These are phyloP conservation scores for Epicoccum sorghinum DNA, from an alignment of 2,329 filamentous ascomycete species.

Conservation along the genomic window DNA sequence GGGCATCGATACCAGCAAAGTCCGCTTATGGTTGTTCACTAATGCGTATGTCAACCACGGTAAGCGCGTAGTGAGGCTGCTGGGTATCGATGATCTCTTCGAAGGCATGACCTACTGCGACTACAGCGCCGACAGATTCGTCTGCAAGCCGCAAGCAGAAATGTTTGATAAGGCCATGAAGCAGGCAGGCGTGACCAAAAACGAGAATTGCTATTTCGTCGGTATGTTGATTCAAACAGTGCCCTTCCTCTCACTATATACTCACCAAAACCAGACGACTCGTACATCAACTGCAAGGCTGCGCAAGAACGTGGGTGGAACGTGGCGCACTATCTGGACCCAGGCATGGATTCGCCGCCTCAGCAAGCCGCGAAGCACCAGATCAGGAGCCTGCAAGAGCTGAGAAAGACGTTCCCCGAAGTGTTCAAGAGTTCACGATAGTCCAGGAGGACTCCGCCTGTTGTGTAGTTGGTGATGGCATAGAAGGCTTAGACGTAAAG, in stretches of 20 bases:
- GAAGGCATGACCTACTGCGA: slow-evolving; percentile 96
- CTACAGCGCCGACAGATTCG: slow-evolving; percentile 72
- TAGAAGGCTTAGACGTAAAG: too few relatives aligned
- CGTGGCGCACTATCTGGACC: slow-evolving; percentile 83
- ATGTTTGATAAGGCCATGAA: slow-evolving; percentile 91
- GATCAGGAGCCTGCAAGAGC: slow-evolving; percentile 75
- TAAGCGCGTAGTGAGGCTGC: slow-evolving; percentile 77
- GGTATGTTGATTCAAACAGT: slow-evolving; percentile 61
- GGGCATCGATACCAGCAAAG: slow-evolving; percentile 82
- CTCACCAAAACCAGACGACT: slow-evolving; percentile 72
- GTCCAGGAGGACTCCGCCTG: background rate
- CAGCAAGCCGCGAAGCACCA: slow-evolving; percentile 73
- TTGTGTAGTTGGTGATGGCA: too few relatives aligned
- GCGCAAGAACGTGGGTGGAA: slow-evolving; percentile 85
- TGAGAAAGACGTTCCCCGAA: slow-evolving; percentile 78
- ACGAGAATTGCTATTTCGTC: slow-evolving; percentile 86
- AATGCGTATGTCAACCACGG: slow-evolving; percentile 94
- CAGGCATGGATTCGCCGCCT: slow-evolving; percentile 67
- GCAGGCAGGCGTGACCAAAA: slow-evolving; percentile 73
- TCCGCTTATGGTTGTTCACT: slow-evolving; percentile 92
- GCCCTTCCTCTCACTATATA: background rate
- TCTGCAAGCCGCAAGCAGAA: slow-evolving; percentile 84
- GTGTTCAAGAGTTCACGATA: slow-evolving; percentile 70
- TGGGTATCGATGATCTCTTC: slow-evolving; percentile 86
- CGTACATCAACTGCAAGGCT: slow-evolving; percentile 77